phyloP scores from a whole-genome alignment of 1,139 yeast species.

The Lodderomyces margitis region DNA sequence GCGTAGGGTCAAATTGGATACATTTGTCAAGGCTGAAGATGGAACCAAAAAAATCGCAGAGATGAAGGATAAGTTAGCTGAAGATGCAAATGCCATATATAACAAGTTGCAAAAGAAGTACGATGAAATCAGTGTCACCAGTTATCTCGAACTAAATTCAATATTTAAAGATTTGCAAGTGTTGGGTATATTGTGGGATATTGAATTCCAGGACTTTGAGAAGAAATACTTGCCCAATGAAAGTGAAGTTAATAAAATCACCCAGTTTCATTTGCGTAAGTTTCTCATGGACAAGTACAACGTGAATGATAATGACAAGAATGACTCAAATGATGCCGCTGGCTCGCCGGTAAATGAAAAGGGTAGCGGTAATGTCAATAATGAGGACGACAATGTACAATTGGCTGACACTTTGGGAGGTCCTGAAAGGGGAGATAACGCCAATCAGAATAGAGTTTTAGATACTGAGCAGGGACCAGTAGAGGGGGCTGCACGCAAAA shows the following conservation, averaged over 20 bases:
- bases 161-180: slow-evolving; percentile 74
- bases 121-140: slow-evolving; percentile 56
- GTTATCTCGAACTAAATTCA: slow-evolving; percentile 67
- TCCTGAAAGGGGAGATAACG: not conserved
- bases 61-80: slow-evolving; percentile 51
- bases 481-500: not conserved
- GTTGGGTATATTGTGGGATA: slow-evolving; percentile 84
- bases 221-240: slow-evolving; percentile 81
- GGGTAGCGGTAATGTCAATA: not conserved
- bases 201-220: slow-evolving; percentile 81
- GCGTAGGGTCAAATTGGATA: slow-evolving; percentile 77
- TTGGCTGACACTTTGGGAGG: not conserved
- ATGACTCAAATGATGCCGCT: slow-evolving; percentile 7
- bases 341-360: not conserved
- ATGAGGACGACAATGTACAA: not conserved
- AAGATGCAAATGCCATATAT: slow-evolving; percentile 50
- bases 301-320: slow-evolving; percentile 22
- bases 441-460: not conserved
- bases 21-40: slow-evolving; percentile 68
- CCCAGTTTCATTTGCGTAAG: slow-evolving; percentile 82
- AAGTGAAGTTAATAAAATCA: slow-evolving; percentile 86
- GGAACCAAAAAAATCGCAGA: slow-evolving; percentile 61
- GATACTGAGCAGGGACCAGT: not conserved
- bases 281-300: slow-evolving; percentile 57
- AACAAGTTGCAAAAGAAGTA: slow-evolving; percentile 53